A percentile compares a stretch with the other conserved stretches of the same genome.
phyloP scores from a whole-genome alignment of 257 asterid genomes.

The Vinca minor region DNA sequence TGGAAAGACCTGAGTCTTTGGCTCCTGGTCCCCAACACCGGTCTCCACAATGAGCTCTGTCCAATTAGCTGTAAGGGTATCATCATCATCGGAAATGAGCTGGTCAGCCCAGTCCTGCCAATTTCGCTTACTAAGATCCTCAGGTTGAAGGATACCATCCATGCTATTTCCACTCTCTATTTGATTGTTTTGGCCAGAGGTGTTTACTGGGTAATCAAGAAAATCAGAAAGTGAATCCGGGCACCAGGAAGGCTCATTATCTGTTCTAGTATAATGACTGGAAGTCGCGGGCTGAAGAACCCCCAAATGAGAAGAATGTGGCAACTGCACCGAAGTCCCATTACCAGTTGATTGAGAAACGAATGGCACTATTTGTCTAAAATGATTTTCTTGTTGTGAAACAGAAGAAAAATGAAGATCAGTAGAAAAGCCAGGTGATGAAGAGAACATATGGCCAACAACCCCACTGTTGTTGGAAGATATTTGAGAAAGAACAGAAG shows the following conservation, averaged over 20 bases:
- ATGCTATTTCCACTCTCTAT: conserved; percentile 25
- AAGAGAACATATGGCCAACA: conserved; percentile 45
- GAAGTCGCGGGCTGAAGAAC: conserved; percentile 48
- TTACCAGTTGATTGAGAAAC: conserved; percentile 45
- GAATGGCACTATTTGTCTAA: conserved; percentile 39
- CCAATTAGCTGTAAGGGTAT: conserved; percentile 51
- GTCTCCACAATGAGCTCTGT: conserved; percentile 54
- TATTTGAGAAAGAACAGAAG: conserved; percentile 30
- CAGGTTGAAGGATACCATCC: conserved; percentile 25
- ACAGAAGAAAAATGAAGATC: conserved; percentile 50
- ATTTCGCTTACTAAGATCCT: conserved; percentile 35
- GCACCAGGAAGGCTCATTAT: conserved; percentile 45
- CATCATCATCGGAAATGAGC: conserved; percentile 49
- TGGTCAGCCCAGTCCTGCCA: conserved; percentile 78
- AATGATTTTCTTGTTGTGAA: conserved; percentile 41
- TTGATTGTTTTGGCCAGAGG: conserved; percentile 35
- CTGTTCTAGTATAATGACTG: conserved; percentile 32
- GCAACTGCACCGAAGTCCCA: conserved; percentile 37
- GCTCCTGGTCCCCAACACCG: conserved; percentile 32
- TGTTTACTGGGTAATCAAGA: conserved; percentile 42
- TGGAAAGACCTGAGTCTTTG: conserved; percentile 27
- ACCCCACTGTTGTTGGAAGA: conserved; percentile 50
- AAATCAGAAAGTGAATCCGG: conserved; percentile 46
- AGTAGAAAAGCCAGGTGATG: conserved; percentile 46
- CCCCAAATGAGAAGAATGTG: conserved; percentile 34